phyloP scores from a whole-genome alignment of 345 rosid genomes.

The Camelina sativa region DNA sequence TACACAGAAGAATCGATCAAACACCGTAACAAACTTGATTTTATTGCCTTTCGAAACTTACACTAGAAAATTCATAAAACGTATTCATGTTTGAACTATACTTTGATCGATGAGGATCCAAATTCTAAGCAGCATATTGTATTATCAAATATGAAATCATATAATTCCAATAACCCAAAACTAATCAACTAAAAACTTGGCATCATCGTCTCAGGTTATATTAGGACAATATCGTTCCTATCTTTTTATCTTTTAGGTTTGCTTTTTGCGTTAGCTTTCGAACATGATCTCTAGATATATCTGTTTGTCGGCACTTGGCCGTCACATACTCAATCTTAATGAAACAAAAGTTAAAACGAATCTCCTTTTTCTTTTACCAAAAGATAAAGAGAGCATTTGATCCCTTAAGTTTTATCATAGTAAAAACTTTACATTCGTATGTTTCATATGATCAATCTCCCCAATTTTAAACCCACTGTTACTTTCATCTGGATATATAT shows the following conservation, averaged over 20 bases:
- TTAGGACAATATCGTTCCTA: not conserved
- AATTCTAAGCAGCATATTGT: not conserved
- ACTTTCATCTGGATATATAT: not conserved
- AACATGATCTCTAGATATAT: slow-evolving; percentile 28
- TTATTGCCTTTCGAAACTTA: too few species aligned
- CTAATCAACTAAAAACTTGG: not conserved
- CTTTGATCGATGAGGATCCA: not conserved
- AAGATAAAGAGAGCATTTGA: not conserved
- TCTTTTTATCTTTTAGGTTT: slow-evolving; percentile 6
- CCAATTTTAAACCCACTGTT: too few species aligned
- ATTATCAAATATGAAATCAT: not conserved
- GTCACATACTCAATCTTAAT: slow-evolving; percentile 30
- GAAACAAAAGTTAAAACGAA: slow-evolving; percentile 34
- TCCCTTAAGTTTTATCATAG: not conserved
- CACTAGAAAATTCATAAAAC: not conserved
- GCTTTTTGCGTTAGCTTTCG: slow-evolving; percentile 9
- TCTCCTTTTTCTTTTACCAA: slow-evolving; percentile 15
- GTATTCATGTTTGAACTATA: not conserved
- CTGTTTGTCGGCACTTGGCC: slow-evolving; percentile 21
- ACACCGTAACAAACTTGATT: not conserved
- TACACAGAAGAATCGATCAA: not conserved
- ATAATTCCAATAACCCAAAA: not conserved
- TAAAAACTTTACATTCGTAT: not conserved
- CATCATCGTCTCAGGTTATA: not conserved
- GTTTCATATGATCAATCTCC: not conserved